phyloP scores from a whole-genome alignment of 148 eudicot species.

The Camellia lanceoleosa region DNA sequence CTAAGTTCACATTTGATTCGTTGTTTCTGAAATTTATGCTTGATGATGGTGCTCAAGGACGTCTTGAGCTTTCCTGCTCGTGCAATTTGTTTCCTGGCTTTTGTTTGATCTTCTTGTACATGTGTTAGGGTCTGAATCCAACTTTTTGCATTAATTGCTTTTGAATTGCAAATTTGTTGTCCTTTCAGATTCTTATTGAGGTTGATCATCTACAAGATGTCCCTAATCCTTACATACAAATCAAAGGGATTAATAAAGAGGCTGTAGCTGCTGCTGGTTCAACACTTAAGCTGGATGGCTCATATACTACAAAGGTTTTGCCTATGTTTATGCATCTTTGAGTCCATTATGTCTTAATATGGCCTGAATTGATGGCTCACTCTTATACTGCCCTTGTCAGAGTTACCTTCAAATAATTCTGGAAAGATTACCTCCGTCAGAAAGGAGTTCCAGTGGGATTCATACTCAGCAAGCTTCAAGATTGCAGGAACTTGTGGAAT shows the following conservation, averaged over 20 bases:
- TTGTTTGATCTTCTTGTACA: background rate
- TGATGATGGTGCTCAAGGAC: background rate
- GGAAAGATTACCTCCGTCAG: slow-evolving; percentile 67
- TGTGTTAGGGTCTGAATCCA: no score
- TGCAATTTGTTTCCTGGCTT: background rate
- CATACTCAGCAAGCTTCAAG: slow-evolving; percentile 85
- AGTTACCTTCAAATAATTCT: slow-evolving; percentile 81
- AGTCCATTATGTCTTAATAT: background rate
- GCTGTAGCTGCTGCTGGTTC: slow-evolving; percentile 87
- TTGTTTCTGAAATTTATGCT: background rate
- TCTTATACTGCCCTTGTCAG: slow-evolving; percentile 34
- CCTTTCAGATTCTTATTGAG: slow-evolving; percentile 78
- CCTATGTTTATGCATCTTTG: slow-evolving; percentile 11
- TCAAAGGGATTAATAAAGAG: slow-evolving; percentile 85
- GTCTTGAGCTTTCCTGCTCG: background rate
- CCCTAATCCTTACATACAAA: slow-evolving; percentile 83
- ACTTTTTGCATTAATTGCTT: background rate
- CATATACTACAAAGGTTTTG: slow-evolving; percentile 89
- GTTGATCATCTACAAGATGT: slow-evolving; percentile 91
- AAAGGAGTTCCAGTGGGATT: slow-evolving; percentile 74
- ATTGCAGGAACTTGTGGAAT: slow-evolving; percentile 84
- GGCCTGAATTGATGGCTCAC: slow-evolving; percentile 13
- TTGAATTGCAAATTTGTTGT: background rate
- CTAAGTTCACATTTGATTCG: no score
- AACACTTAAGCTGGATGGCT: slow-evolving; percentile 72